Base-by-base conservation (phyloP, 768 basidiomycete species). In the Mycena latifolia region DNA sequence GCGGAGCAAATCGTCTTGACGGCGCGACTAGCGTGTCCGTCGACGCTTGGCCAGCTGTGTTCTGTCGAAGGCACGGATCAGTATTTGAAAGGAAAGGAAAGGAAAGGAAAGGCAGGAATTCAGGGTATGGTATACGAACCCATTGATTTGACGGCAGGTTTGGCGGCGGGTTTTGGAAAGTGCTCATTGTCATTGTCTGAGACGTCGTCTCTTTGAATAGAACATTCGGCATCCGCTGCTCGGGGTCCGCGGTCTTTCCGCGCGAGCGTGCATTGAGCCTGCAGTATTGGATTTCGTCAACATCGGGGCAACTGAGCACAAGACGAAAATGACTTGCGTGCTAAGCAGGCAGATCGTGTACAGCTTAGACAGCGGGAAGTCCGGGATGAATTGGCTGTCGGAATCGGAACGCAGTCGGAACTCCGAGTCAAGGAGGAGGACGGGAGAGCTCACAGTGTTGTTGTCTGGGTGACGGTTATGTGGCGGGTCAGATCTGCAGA, bases 141-240 rank as follows among this genome's bases (percentile, higher is more conserved):
- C n/a, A n/a, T n/a, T n/a, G n/a, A n/a, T n/a, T n/a, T n/a, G n/a
- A n/a, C n/a, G n/a, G n/a, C n/a, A n/a, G n/a, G n/a, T n/a, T n/a
- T n/a, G n/a, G n/a, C n/a, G n/a, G n/a, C n/a, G n/a, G n/a, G n/a
- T n/a, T n/a, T n/a, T n/a, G n/a, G n/a, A n/a, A n/a, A n/a, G n/a
- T n/a, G n/a, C n/a, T n/a, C n/a, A n/a, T n/a, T n/a, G n/a, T n/a
- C n/a, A n/a, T n/a, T n/a, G n/a, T n/a, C n/a, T n/a, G n/a, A n/a
- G n/a, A n/a, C n/a, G n/a, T n/a, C n/a, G 33, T 35, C 14, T 69
- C 67, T 10, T 61, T 65, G 51, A 69, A 69, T 7, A 69, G 60
- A 4, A 63, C 67, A 52, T 69, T 69, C 3, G 67, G 67, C 37
- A 69, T 3, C 9, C 63, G 67, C 31, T 67, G 37, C 35, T 69